Conservation (phyloP, 345 rosid species). For the Salix arbutifolia region DNA sequence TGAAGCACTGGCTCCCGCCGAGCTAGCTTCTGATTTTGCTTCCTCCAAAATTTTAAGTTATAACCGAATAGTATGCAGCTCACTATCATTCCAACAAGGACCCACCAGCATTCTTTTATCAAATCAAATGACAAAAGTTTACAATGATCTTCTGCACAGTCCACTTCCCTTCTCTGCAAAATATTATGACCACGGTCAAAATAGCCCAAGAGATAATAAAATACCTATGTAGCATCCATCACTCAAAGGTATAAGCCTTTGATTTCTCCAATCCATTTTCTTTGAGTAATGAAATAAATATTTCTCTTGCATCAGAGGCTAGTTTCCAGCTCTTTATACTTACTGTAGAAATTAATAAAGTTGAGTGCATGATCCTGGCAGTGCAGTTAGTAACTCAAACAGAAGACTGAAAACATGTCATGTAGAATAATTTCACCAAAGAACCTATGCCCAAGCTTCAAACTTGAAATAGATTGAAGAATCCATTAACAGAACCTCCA, state of each 20-base stretch:
- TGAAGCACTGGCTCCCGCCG: conserved; percentile 29
- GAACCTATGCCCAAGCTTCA: not conserved
- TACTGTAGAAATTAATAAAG: not conserved
- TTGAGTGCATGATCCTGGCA: not conserved
- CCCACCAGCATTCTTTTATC: conserved; percentile 48
- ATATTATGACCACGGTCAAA: conserved; percentile 37
- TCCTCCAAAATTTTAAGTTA: conserved; percentile 27
- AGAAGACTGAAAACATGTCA: not conserved
- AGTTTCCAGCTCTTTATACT: not conserved
- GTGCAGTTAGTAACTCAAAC: not conserved
- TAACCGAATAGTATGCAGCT: conserved; percentile 35
- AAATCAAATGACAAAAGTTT: conserved; percentile 25
- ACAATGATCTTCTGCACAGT: conserved; percentile 19
- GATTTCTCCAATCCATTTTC: not conserved
- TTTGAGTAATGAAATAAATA: not conserved
- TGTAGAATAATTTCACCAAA: not conserved
- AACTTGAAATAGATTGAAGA: too few relatives aligned
- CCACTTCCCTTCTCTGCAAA: conserved; percentile 15
- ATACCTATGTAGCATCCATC: not conserved
- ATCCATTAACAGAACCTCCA: too few relatives aligned
- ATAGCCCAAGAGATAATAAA: not conserved
- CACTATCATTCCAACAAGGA: conserved; percentile 35
- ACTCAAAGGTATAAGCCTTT: not conserved
- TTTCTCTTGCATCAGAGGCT: not conserved
- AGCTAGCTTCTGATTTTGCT: conserved; percentile 23